Conservation (phyloP, 768 basidiomycete genomes). For the Lyophyllum atratum region DNA sequence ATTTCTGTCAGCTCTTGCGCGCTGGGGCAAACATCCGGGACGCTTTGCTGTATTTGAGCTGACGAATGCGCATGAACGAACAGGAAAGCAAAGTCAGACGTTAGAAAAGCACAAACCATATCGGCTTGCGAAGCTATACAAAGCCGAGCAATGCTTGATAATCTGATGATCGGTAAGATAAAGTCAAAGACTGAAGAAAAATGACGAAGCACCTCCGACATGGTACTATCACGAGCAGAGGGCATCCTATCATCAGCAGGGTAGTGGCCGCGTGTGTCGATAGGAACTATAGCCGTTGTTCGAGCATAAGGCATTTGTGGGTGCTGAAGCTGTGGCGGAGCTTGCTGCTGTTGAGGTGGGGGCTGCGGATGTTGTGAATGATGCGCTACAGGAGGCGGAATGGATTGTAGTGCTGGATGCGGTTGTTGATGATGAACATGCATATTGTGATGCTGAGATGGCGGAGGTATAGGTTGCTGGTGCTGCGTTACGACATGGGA, state of each 20-base stretch:
- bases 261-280: slow-evolving; percentile 41
- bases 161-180: slow-evolving; percentile 42
- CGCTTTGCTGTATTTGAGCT: slow-evolving; percentile 47
- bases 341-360: slow-evolving; percentile 17
- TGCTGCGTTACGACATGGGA: slow-evolving; percentile 25
- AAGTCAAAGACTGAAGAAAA: background rate
- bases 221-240: slow-evolving; percentile 36
- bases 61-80: slow-evolving; percentile 9
- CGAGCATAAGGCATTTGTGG: slow-evolving; percentile 33
- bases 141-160: slow-evolving; percentile 55
- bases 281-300: slow-evolving; percentile 45
- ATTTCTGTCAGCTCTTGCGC: slow-evolving; percentile 67
- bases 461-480: slow-evolving; percentile 22
- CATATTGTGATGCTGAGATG: slow-evolving; percentile 17
- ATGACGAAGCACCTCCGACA: slow-evolving; percentile 41
- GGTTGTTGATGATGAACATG: slow-evolving; percentile 17
- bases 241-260: slow-evolving; percentile 33
- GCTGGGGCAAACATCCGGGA: slow-evolving; percentile 53
- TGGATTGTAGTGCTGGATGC: slow-evolving; percentile 19
- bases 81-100: slow-evolving; percentile 2
- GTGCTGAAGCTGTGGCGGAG: slow-evolving; percentile 26
- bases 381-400: slow-evolving; percentile 14
- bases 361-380: slow-evolving; percentile 14
- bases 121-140: slow-evolving; percentile 67
- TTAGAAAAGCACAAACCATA: slow-evolving; percentile 50